Evolutionary conservation across 345 rosid genomes (phyloP), one percentile per base, ranked within the genome.

Genomic region (Fremontodendron californicum): DNA sequence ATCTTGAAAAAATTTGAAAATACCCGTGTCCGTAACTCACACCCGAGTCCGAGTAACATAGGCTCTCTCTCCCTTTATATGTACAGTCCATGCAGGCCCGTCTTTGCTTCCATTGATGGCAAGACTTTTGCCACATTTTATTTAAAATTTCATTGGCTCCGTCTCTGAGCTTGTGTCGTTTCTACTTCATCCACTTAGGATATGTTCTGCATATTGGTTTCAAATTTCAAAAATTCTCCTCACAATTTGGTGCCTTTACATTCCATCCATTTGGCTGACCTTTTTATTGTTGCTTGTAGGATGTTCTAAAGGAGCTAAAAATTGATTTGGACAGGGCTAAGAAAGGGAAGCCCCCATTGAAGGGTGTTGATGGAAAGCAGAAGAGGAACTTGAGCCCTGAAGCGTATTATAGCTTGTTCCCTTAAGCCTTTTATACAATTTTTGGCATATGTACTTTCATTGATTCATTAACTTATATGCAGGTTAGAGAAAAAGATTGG

Each of bases 301-400:
- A 48, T 58, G 83, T 76, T 72, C 77, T 93, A 58, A 85, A 82
- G 80, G 97, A 90, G 75, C 85, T 93, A 65, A 86, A 83, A 86
- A 78, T 76, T 46, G 97, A 93, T 84, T 83, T 92, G 77, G 92
- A 89, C 60, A 83, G 97, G 83, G 94, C 97, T 65, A 90, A 84
- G 83, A 91, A 89, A 78, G 97, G 98, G 73, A 93, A 91, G 89
- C 88, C 97, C 75, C 99, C 96, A 18, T 52, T 86, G 86, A 90
- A 81, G 86, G 94, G 83, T 83, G 78, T 94, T 0, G 93, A 92
- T 78, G 98, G 97, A 83, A 95, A 95, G 89, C 90, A n/a, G 81
- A 90, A 84, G 81, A 89, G 91, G 88, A 92, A 80, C 87, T 77
- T 93, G 84, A 74, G 80, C 62, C 93, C 98, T 16, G 90, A 88